A percentile compares a stretch with the other conserved stretches of the same genome.
These are phyloP conservation scores for Postia placenta DNA, from an alignment of 768 basidiomycete species.

Conservation along the genomic window DNA sequence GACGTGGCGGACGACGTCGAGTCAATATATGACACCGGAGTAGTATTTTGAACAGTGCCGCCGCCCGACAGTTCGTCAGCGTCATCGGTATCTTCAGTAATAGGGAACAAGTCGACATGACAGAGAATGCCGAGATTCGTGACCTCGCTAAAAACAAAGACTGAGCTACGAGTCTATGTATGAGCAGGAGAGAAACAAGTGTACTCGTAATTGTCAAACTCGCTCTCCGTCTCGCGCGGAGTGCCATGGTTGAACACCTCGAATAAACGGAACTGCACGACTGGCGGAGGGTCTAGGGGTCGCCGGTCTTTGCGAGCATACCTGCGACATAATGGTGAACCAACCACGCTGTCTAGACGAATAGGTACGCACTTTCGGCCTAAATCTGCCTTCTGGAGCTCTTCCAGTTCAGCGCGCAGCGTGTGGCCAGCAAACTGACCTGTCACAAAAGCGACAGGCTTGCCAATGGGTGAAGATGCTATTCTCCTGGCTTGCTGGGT, in stretches of 20 bases:
- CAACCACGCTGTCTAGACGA: too few species aligned
- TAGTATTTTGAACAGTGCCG: too few species aligned
- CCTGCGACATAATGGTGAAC: too few species aligned
- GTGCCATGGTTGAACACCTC: constrained; percentile 39
- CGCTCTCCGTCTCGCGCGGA: constrained; percentile 33
- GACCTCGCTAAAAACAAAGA: neutral
- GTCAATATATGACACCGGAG: too few species aligned
- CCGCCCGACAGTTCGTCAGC: too few species aligned
- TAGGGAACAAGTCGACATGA: constrained; percentile 72
- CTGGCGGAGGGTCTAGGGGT: constrained; percentile 63
- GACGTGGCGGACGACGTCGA: too few species aligned
- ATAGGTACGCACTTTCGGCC: constrained; percentile 52
- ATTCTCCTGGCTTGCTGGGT: constrained; percentile 1
- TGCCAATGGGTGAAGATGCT: constrained; percentile 30
- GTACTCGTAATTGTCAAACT: constrained; percentile 45
- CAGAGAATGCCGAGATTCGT: constrained; percentile 60
- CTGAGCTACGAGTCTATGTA: neutral
- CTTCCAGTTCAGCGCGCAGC: constrained; percentile 47
- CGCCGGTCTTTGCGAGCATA: constrained; percentile 58
- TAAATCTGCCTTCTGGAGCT: constrained; percentile 59
- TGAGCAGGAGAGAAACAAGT: constrained; percentile 4
- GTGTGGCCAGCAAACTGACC: constrained; percentile 60
- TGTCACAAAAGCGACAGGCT: constrained; percentile 46
- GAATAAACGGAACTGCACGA: constrained; percentile 47
- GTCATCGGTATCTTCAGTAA: constrained; percentile 22